A percentile compares a stretch with the other conserved stretches of the same genome.
Conservation (phyloP, 1,284 basidiomycete species). For the Pascua sp. region DNA sequence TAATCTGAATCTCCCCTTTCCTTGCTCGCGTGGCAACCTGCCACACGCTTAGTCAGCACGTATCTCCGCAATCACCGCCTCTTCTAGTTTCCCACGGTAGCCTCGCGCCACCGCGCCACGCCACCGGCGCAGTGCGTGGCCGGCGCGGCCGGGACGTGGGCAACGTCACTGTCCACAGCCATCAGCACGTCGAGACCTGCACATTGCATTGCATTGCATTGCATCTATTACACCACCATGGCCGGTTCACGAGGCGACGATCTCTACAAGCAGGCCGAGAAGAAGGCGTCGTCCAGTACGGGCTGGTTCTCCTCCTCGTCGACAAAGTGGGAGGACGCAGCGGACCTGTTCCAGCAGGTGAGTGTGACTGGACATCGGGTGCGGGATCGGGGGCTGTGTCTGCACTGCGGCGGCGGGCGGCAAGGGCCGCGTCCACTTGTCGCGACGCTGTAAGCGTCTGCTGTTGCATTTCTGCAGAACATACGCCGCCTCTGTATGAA, state of each 20-base stretch:
- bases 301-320: slow-evolving; percentile 78
- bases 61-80: slow-evolving; percentile 7
- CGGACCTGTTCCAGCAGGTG: slow-evolving; percentile 68
- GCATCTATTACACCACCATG: slow-evolving; percentile 22
- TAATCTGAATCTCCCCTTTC: too few species aligned
- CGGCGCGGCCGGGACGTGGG: not conserved
- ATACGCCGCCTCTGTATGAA: too few species aligned
- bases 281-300: slow-evolving; percentile 76
- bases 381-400: too few species aligned
- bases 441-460: not conserved
- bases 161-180: slow-evolving; percentile 2
- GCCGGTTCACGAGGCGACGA: slow-evolving; percentile 46
- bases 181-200: not conserved
- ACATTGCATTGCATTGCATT: not conserved
- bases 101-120: not conserved
- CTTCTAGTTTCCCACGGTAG: slow-evolving; percentile 9
- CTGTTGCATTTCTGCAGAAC: too few species aligned
- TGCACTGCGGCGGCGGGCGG: too few species aligned
- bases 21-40: not conserved
- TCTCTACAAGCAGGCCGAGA: slow-evolving; percentile 81
- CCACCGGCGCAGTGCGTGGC: not conserved
- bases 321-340: slow-evolving; percentile 86
- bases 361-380: not conserved
- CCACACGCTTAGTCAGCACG: slow-evolving; percentile 14
- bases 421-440: too few species aligned